These are phyloP conservation scores for Aspergillus sclerotioniger DNA, from an alignment of 495 filamentous ascomycete species.

Conservation along the genomic window DNA sequence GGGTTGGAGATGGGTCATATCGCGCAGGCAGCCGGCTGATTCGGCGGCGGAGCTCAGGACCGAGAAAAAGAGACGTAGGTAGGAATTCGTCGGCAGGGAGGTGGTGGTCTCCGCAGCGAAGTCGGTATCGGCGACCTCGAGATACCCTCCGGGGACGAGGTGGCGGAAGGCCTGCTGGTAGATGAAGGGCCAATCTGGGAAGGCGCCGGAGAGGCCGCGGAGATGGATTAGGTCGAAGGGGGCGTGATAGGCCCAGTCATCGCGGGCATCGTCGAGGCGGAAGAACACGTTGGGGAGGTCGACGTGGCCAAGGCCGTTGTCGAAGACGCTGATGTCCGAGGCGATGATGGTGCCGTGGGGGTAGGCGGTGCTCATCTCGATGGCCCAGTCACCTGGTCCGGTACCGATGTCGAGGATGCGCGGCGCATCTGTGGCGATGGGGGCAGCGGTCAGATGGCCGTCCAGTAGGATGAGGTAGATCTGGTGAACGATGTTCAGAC, in stretches of 20 bases:
- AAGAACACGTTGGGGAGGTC: conserved; percentile 66
- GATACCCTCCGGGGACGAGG: conserved; percentile 62
- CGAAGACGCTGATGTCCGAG: conserved; percentile 59
- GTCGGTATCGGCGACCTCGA: conserved; percentile 53
- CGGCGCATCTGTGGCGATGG: conserved; percentile 47
- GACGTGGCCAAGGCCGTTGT: conserved; percentile 43
- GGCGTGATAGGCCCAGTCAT: conserved; percentile 54
- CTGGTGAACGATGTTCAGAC: conserved; percentile 65
- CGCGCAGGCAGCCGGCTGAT: conserved; percentile 37
- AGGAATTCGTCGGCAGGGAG: conserved; percentile 27
- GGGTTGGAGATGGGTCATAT: conserved; percentile 54
- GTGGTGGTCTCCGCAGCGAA: conserved; percentile 32
- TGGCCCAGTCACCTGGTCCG: conserved; percentile 72
- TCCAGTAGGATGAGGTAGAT: conserved; percentile 62
- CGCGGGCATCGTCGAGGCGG: conserved; percentile 65
- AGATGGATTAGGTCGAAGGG: conserved; percentile 67
- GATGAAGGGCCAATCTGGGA: conserved; percentile 58
- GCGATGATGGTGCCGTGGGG: conserved; percentile 64
- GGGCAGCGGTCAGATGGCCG: conserved; percentile 56
- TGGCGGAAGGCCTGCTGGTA: conserved; percentile 60
- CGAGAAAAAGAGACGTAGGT: conserved; percentile 35
- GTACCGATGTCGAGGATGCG: conserved; percentile 70
- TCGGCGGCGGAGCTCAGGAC: conserved; percentile 38
- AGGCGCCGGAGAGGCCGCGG: conserved; percentile 61
- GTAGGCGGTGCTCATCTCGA: conserved; percentile 63